Conservation (phyloP, 306 rosid species). For the Rosa multiflora region DNA sequence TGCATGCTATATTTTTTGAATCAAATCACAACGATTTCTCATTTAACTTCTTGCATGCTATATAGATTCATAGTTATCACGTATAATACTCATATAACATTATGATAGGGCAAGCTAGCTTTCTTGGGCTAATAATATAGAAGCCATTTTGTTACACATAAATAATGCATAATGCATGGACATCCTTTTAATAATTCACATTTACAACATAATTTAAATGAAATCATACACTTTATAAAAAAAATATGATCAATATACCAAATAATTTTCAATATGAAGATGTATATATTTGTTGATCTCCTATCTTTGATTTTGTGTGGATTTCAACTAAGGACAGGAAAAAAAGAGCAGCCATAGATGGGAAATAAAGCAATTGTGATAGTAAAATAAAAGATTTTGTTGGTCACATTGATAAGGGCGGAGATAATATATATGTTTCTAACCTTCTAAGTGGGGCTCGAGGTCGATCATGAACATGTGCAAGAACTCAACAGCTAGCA, state of each 20-base stretch:
- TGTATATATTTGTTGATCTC: background rate
- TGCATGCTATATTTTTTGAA: background rate
- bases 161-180: background rate
- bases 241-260: background rate
- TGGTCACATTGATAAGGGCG: slow-evolving; percentile 1
- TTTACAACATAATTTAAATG: no score
- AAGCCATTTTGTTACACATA: background rate
- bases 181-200: background rate
- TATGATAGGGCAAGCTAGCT: background rate
- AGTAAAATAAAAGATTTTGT: background rate
- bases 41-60: background rate
- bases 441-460: slow-evolving; percentile 4
- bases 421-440: background rate
- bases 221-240: no score
- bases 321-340: background rate
- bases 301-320: background rate
- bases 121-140: background rate
- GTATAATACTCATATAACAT: background rate
- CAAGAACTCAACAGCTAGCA: slow-evolving; percentile 6
- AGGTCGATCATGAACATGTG: slow-evolving; percentile 14
- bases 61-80: background rate
- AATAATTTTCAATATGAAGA: background rate
- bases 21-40: no score
- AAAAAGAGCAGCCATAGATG: background rate
- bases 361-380: background rate